These are phyloP conservation scores for Sphagnum contortum DNA, from an alignment of 225 moss, liverwort and hornwort species.

Conservation along the genomic window DNA sequence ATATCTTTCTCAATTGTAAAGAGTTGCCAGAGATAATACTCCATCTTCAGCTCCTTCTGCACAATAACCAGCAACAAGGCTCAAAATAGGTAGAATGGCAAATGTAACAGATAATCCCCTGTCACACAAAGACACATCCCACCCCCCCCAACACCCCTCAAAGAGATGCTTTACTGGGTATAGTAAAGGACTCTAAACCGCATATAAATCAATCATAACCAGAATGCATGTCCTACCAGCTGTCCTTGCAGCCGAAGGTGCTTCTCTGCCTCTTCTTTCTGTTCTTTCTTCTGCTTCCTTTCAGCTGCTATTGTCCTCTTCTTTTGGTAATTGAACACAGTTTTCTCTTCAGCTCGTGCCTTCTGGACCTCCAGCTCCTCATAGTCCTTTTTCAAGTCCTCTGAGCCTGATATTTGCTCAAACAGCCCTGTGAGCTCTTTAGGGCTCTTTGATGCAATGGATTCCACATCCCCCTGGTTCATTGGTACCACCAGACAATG, in stretches of 20 bases:
- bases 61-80: not conserved
- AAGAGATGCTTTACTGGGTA: too few species aligned
- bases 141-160: too few species aligned
- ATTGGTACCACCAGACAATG: too few species aligned
- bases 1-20: conserved; percentile 81
- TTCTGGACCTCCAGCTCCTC: conserved; percentile 90
- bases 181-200: too few species aligned
- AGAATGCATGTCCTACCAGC: conserved; percentile 38
- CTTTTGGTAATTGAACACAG: conserved; percentile 87
- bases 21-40: conserved; percentile 84
- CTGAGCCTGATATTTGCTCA: conserved; percentile 98
- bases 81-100: too few species aligned
- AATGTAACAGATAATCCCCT: too few species aligned
- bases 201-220: not conserved
- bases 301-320: conserved; percentile 90
- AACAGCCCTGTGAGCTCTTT: conserved; percentile 97
- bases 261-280: conserved; percentile 98
- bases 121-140: too few species aligned
- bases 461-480: conserved; percentile 90
- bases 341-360: conserved; percentile 85
- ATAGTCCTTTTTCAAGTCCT: conserved; percentile 87
- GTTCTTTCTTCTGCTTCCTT: conserved; percentile 99
- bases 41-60: conserved; percentile 89
- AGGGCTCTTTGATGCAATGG: conserved; percentile 98
- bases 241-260: conserved; percentile 92